Conservation (phyloP, 208 protist species). For the Trichomonas gallinae region DNA sequence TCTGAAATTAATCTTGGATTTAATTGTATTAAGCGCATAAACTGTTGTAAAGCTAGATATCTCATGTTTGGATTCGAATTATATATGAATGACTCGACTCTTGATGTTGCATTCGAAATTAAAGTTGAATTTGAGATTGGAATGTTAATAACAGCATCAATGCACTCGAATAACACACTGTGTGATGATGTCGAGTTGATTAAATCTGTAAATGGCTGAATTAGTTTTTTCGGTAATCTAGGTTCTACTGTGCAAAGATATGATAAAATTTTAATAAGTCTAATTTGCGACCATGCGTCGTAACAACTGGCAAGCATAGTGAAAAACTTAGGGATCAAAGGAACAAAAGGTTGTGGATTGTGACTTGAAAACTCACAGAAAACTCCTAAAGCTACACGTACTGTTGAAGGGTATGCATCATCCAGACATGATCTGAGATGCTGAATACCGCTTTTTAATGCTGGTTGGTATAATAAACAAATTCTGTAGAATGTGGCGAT, state of each 20-base stretch:
- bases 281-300: neutral
- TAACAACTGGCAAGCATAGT: neutral
- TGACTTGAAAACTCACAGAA: neutral
- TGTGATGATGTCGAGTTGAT: neutral
- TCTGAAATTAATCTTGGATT: neutral
- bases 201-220: neutral
- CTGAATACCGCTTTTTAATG: neutral
- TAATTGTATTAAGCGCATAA: neutral
- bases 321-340: neutral
- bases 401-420: neutral
- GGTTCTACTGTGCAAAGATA: neutral
- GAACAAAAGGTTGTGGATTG: neutral
- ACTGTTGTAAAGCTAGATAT: neutral
- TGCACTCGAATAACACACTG: neutral
- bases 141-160: neutral
- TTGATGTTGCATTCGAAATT: neutral
- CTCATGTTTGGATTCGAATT: neutral
- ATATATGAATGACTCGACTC: neutral
- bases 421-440: neutral
- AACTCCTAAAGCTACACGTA: neutral
- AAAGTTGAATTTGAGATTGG: neutral
- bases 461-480: neutral
- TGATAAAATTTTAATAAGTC: neutral
- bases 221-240: neutral
- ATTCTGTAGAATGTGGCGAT: neutral